Base-by-base conservation (phyloP, 208 protist genomes). In the Crithidia brevicula region DNA sequence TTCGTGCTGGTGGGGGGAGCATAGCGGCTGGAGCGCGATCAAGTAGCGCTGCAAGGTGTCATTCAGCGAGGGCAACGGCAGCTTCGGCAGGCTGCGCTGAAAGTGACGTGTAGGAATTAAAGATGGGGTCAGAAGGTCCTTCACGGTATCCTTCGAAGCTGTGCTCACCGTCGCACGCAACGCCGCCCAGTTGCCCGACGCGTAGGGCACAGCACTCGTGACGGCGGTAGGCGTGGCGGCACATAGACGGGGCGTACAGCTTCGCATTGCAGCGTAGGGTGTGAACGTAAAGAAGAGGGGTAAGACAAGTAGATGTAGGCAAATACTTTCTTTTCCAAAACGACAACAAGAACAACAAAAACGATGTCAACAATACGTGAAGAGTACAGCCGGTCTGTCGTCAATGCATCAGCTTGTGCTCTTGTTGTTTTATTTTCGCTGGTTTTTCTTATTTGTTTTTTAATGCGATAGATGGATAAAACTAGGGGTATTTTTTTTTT, bases 71-170 rank as follows among this genome's bases (percentile, higher is more conserved):
- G 92, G 92, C 13, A 97, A 64, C 11, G 86, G 88, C 22, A 95
- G 79, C 40, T 85, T 79, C 28, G 90, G 88, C 15, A 97, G 77
- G 50, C 85, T 88, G n/a, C 77, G 68, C 72, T 97, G 93, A 25
- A 93, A 89, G 54, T 96, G 88, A 0, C 84, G 69, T 6, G 92
- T 97, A 1, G 92, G 85, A 13, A 86, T 62, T 13, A 76, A 57
- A 0, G 74, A 85, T 1, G 68, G 67, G 9, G 25, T 56, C 23
- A 74, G 53, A 9, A 67, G 46, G 3, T 61, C 66, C 40, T 64
- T 40, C 22, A 68, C 69, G 11, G 61, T 67, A 43, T 58, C 65
- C 9, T 18, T 57, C 27, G 66, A 33, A 13, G 63, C 33, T 3
- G 50, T 51, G 25, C 11, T 56, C 33, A 68, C 59, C 16, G 38